phyloP scores from a whole-genome alignment of 768 basidiomycete species.

The Tricholoma terreum region DNA sequence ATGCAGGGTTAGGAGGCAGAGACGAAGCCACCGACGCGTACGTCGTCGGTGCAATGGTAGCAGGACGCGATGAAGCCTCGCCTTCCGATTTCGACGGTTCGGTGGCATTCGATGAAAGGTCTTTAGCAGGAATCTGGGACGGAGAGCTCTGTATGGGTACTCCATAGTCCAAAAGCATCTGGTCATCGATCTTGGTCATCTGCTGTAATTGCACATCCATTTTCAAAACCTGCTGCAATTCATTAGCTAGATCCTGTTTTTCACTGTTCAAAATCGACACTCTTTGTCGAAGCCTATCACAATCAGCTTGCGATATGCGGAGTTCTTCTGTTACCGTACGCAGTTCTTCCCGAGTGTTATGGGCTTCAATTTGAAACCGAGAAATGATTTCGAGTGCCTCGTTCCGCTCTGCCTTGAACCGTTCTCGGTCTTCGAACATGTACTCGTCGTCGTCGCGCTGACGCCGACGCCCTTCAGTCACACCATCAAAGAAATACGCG shows the following conservation, averaged over 20 bases:
- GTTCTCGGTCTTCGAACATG: constrained; percentile 31
- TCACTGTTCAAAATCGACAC: constrained; percentile 8
- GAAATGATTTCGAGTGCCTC: constrained; percentile 30
- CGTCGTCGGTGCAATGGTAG: constrained; percentile 1
- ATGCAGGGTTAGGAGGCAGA: neutral
- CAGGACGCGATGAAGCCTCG: neutral
- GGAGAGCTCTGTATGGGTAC: neutral
- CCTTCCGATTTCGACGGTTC: neutral
- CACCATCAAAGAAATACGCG: constrained; percentile 35
- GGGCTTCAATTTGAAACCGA: constrained; percentile 28
- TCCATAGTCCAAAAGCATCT: neutral
- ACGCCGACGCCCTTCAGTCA: constrained; percentile 37
- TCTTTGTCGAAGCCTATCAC: constrained; percentile 30
- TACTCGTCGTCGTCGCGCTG: constrained; percentile 38
- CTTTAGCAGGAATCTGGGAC: neutral
- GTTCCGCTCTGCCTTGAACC: constrained; percentile 32
- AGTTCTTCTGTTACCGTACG: constrained; percentile 21
- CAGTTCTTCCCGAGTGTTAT: constrained; percentile 32
- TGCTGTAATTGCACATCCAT: neutral
- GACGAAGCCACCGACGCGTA: constrained; percentile 11
- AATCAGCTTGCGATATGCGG: constrained; percentile 27
- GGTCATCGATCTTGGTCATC: neutral
- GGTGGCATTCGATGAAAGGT: neutral
- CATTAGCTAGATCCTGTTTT: constrained; percentile 4
- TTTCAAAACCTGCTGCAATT: constrained; percentile 4